A percentile compares a stretch with the other conserved stretches of the same genome.
phyloP scores from a whole-genome alignment of 257 asterid species.

The Asclepias syriaca region DNA sequence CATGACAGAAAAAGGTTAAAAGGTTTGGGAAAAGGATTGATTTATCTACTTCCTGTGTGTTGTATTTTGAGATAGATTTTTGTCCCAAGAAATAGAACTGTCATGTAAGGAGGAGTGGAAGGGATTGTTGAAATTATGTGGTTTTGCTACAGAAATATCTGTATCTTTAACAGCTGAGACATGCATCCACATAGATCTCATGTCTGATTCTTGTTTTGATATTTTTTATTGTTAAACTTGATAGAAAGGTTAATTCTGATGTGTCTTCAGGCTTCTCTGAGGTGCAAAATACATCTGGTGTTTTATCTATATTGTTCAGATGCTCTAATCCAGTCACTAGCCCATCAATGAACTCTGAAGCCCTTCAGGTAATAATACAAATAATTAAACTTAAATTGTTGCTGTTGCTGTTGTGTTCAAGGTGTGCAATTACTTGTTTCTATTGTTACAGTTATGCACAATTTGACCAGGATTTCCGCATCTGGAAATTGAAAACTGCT shows the following conservation, averaged over 20 bases:
- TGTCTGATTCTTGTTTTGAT: neutral
- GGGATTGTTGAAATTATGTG: neutral
- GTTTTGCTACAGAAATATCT: neutral
- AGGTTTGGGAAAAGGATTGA: neutral
- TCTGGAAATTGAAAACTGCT: neutral
- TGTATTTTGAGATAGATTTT: neutral
- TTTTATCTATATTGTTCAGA: constrained; percentile 45
- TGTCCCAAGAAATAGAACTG: neutral
- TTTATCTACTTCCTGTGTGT: neutral
- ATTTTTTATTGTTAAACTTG: neutral
- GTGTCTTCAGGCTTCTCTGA: constrained; percentile 55
- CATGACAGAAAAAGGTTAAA: neutral
- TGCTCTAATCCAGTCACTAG: constrained; percentile 52
- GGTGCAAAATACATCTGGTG: constrained; percentile 49
- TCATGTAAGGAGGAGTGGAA: neutral
- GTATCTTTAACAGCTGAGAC: neutral
- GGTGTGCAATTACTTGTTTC: neutral
- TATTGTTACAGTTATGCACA: neutral
- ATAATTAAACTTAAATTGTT: neutral
- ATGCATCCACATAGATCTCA: neutral
- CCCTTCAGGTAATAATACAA: constrained; percentile 68
- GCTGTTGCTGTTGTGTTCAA: neutral
- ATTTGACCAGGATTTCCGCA: neutral
- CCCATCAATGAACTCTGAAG: constrained; percentile 65
- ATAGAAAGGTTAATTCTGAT: neutral